Evolutionary conservation across 2,329 filamentous ascomycete genomes (phyloP).

Genomic region (Laburnicola sp.): DNA sequence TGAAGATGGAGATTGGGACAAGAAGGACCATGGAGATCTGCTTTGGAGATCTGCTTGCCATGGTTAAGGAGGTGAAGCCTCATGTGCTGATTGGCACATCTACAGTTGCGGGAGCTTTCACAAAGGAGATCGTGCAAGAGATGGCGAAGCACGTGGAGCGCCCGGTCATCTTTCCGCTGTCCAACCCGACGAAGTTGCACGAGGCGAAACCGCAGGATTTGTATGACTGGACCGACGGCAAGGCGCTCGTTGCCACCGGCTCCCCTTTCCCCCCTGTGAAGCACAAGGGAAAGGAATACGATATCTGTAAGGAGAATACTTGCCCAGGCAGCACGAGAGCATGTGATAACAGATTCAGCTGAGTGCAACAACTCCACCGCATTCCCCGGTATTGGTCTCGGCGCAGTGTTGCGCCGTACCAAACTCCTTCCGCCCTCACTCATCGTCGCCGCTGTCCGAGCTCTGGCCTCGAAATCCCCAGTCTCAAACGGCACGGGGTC

Average conservation of each 20-base stretch:
- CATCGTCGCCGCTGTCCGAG: constrained; percentile 77
- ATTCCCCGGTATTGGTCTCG: constrained; percentile 85
- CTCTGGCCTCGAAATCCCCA: constrained; percentile 71
- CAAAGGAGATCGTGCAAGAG: constrained; percentile 69
- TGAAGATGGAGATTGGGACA: constrained; percentile 65
- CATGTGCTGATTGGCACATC: constrained; percentile 85
- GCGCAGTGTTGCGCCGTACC: constrained; percentile 70
- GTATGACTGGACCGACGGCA: constrained; percentile 75
- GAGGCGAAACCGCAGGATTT: constrained; percentile 79
- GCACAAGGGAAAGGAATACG: constrained; percentile 57
- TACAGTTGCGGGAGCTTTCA: constrained; percentile 76
- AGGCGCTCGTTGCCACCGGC: constrained; percentile 78
- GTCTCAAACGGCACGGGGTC: constrained; percentile 64
- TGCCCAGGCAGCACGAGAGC: neutral
- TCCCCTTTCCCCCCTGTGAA: constrained; percentile 78
- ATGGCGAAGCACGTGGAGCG: constrained; percentile 74
- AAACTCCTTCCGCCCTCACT: constrained; percentile 72
- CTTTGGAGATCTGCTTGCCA: constrained; percentile 56
- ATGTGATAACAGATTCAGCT: constrained; percentile 50
- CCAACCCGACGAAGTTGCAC: constrained; percentile 81
- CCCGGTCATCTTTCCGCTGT: constrained; percentile 86
- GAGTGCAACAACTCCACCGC: constrained; percentile 89
- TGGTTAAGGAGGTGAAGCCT: constrained; percentile 72
- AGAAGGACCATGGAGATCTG: constrained; percentile 55
- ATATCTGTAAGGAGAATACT: constrained; percentile 51